Evolutionary conservation across 352 stramenopile genomes (phyloP).

Genomic region (Phytophthora melonis): DNA sequence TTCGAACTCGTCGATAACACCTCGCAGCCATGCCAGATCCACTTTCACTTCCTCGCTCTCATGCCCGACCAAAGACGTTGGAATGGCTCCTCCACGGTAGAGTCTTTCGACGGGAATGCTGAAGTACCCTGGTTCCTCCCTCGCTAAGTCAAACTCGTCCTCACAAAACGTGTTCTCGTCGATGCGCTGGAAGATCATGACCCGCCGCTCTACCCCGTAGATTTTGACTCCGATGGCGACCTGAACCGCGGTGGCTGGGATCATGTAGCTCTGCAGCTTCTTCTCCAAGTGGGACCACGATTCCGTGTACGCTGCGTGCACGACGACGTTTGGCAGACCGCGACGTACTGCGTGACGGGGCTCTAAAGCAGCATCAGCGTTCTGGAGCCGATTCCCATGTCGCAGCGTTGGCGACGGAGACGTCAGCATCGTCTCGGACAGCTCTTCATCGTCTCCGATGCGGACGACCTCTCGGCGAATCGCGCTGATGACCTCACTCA

Average conservation of each 20-base stretch:
- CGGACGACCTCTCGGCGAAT: no score
- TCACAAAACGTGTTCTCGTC: neutral
- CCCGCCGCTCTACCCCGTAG: neutral
- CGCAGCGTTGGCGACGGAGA: no score
- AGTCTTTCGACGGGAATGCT: neutral
- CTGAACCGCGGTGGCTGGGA: neutral
- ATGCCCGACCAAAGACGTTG: neutral
- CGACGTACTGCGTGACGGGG: no score
- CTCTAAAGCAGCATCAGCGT: no score
- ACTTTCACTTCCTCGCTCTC: neutral
- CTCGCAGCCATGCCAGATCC: neutral
- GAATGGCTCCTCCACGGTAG: neutral
- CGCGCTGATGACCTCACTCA: no score
- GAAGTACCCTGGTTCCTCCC: neutral
- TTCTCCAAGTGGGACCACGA: no score
- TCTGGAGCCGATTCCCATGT: no score
- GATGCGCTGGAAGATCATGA: conserved; percentile 4
- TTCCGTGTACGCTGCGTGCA: no score
- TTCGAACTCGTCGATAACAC: neutral
- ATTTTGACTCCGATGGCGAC: neutral
- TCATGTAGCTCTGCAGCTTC: neutral
- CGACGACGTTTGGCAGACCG: no score
- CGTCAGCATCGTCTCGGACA: no score
- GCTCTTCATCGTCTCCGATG: no score
- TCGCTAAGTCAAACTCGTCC: no score